Conservation (phyloP, 129 eudicot genomes). For the Ambrosia trifida region DNA sequence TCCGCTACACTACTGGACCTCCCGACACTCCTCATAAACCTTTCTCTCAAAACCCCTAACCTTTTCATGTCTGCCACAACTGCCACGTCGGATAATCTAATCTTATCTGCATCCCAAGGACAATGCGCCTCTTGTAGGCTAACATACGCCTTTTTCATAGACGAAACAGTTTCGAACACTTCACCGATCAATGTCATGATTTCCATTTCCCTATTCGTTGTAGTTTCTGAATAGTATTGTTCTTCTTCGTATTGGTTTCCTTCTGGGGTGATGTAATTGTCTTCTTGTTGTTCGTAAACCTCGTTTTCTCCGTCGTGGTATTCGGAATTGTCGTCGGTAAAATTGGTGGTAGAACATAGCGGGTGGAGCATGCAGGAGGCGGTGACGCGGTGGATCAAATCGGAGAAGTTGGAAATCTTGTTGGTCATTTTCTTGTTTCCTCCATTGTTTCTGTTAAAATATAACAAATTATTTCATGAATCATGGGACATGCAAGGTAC, state of each 20-base stretch:
- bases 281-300: conserved; percentile 18
- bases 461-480: no score
- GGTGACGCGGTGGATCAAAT: conserved; percentile 85
- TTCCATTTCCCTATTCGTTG: conserved; percentile 32
- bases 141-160: conserved; percentile 73
- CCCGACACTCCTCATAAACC: no score
- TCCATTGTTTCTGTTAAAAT: conserved; percentile 28
- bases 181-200: conserved; percentile 51
- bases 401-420: conserved; percentile 76
- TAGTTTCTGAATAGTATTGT: not conserved
- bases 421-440: conserved; percentile 56
- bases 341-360: conserved; percentile 44
- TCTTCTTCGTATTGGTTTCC: conserved; percentile 43
- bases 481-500: no score
- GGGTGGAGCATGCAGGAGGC: conserved; percentile 78
- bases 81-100: conserved; percentile 67
- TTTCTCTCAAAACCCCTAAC: conserved; percentile 63
- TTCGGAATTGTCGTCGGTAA: conserved; percentile 31
- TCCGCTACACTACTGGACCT: no score
- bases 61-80: conserved; percentile 75
- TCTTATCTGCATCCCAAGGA: conserved; percentile 85
- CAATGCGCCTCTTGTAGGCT: conserved; percentile 79
- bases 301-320: conserved; percentile 9
- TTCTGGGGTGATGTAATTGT: conserved; percentile 24
- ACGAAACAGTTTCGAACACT: conserved; percentile 71